Percentiles rank a stretch among this genome's conserved stretches.
Evolutionary conservation across 1,139 yeast species (phyloP).

Genomic region (Insectozyma bohioensis): DNA sequence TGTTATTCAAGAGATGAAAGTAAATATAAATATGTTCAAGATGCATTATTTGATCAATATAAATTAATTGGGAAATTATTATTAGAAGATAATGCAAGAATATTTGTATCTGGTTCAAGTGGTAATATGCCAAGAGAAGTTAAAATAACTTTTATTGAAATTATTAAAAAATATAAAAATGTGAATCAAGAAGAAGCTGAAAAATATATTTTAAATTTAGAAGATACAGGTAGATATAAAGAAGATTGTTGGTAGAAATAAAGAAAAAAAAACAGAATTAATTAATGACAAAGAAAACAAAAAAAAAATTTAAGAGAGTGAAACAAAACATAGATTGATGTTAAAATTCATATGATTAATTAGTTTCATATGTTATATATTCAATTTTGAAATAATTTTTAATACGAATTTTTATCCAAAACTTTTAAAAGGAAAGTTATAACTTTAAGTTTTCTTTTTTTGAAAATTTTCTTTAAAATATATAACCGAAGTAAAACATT

Average conservation of each 20-base stretch:
- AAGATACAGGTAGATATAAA: constrained; percentile 64
- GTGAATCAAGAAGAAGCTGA: constrained; percentile 49
- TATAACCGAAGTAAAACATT: no score
- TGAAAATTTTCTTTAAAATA: no score
- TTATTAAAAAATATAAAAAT: constrained; percentile 45
- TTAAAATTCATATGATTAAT: no score
- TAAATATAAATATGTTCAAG: constrained; percentile 67
- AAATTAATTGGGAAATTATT: constrained; percentile 51
- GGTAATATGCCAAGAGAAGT: constrained; percentile 96
- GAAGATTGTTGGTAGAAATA: constrained; percentile 84
- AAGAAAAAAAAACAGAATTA: no score
- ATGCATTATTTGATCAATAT: constrained; percentile 54
- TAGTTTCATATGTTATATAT: no score
- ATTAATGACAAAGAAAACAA: no score
- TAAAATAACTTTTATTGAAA: constrained; percentile 67
- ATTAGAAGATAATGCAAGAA: constrained; percentile 51
- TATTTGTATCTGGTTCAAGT: constrained; percentile 88
- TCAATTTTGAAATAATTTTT: no score
- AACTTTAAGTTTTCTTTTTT: no score
- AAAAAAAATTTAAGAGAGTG: no score
- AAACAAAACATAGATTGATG: no score
- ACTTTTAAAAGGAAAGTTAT: no score
- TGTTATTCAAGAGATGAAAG: constrained; percentile 64
- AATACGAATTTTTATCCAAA: no score
- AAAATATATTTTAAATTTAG: constrained; percentile 56